Conservation (phyloP, 2,329 filamentous ascomycete species). For the Ascochyta koolunga region DNA sequence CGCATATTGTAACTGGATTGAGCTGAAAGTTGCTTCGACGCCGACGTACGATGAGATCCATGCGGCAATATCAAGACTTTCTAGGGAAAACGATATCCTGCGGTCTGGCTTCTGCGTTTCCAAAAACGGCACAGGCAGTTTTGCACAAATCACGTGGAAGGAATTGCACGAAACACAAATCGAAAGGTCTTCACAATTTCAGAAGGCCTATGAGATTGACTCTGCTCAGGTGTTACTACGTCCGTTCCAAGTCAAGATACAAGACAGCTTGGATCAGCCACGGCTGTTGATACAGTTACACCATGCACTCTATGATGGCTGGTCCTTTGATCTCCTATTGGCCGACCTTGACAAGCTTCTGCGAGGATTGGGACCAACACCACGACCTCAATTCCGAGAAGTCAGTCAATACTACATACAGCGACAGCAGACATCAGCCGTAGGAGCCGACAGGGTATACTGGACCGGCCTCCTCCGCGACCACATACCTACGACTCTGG, state of each 20-base stretch:
- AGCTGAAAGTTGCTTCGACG: conserved; percentile 61
- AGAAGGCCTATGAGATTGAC: conserved; percentile 50
- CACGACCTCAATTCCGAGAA: conserved; percentile 65
- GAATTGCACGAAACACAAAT: conserved; percentile 54
- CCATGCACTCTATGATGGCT: conserved; percentile 91
- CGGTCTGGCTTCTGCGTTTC: conserved; percentile 72
- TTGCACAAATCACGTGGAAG: conserved; percentile 70
- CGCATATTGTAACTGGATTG: conserved; percentile 80
- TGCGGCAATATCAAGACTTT: conserved; percentile 33
- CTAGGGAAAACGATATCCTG: conserved; percentile 66
- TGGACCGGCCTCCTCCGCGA: conserved; percentile 72
- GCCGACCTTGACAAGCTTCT: conserved; percentile 67
- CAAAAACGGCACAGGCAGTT: conserved; percentile 52
- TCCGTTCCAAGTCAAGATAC: conserved; percentile 69
- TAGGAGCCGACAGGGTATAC: conserved; percentile 54
- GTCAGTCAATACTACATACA: conserved; percentile 57
- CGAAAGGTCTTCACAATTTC: conserved; percentile 47
- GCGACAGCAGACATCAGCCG: neutral
- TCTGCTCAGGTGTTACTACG: conserved; percentile 54
- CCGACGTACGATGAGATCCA: conserved; percentile 49
- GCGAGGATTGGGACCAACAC: conserved; percentile 28
- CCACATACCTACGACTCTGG: conserved; percentile 61
- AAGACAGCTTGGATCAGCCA: conserved; percentile 13
- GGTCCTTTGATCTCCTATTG: conserved; percentile 80
- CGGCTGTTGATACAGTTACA: conserved; percentile 66